Base-by-base conservation (phyloP, 2,329 filamentous ascomycete genomes). In the Claviceps arundinis region DNA sequence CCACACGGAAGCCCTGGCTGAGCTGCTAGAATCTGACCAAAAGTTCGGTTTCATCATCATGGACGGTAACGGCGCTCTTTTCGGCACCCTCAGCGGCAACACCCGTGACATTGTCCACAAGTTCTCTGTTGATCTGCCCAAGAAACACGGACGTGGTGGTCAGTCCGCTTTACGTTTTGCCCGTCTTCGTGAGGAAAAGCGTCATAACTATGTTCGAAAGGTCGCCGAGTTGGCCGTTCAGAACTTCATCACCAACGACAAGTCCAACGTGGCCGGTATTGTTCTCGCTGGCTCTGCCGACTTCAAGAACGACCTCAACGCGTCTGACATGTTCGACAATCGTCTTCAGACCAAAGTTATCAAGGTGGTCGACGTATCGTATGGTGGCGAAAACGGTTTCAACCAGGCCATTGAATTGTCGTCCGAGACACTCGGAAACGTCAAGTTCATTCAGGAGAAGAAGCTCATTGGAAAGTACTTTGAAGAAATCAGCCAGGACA, bases 371-470 rank as follows among this genome's bases (percentile, higher is more conserved):
- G 93, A 98, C 68, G 94, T 98, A 45, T 97, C 91, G 14, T 98
- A 98, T 64, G 93, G 93, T 69, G 93, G 93, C 61, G 94, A 98
- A 74, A 97, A 97, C 76, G 93, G 93, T 47, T 98, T 98, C 80
- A 98, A 98, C 76, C 94, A 98, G 74, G 93, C 93, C 55, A 98
- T 98, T 58, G 93, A 98, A 67, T 72, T 98, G 63, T 85, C 93
- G 26, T 81, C 89, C 7, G 94, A 98, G 76, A 98, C 93, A 7
- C 80, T 98, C 47, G 87, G 90, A 71, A 98, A 97, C 67, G 93
- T 98, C 80, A 98, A 98, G 74, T 98, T 98, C 70, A 96, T 98
- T 68, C 93, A 98, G 73, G 93, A 98, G 80, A 98, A 98, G 85
- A 98, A 96, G 76, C 82, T 98, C 57, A 98, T 98, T 65, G 91